Percentiles rank a stretch among this genome's conserved stretches.
These are phyloP conservation scores for Eutypella sp. DNA, from an alignment of 2,329 filamentous ascomycete genomes.

Conservation along the genomic window DNA sequence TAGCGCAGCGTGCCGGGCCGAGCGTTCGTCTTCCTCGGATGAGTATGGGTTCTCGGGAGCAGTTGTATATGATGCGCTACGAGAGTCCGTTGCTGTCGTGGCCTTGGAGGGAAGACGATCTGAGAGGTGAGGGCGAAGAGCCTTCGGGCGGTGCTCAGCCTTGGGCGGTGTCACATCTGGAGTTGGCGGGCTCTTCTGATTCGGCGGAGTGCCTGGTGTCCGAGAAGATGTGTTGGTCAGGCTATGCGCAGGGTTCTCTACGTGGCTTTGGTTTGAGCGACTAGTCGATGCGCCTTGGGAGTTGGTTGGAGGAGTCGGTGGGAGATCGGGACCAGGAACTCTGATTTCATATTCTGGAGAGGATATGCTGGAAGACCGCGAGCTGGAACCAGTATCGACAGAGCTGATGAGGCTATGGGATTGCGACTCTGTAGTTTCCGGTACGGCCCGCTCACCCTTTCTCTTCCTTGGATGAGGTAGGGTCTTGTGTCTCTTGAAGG, in stretches of 20 bases:
- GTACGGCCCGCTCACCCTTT: slow-evolving; percentile 12
- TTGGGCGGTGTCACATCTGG: slow-evolving; percentile 72
- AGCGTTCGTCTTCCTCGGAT: slow-evolving; percentile 51
- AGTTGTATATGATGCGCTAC: slow-evolving; percentile 66
- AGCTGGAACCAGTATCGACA: slow-evolving; percentile 24
- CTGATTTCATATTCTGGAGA: slow-evolving; percentile 39
- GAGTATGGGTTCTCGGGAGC: slow-evolving; percentile 60
- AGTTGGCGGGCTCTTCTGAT: slow-evolving; percentile 65
- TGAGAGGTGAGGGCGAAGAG: slow-evolving; percentile 40
- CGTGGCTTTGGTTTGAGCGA: slow-evolving; percentile 38
- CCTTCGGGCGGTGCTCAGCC: slow-evolving; percentile 36
- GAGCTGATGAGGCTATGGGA: slow-evolving; percentile 17
- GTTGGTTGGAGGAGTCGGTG: slow-evolving; percentile 59
- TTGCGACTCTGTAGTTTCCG: slow-evolving; percentile 8
- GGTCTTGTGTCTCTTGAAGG: slow-evolving; percentile 34
- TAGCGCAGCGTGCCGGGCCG: slow-evolving; percentile 35
- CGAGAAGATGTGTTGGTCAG: slow-evolving; percentile 33
- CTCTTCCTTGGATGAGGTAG: slow-evolving; percentile 31
- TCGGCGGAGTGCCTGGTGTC: slow-evolving; percentile 55
- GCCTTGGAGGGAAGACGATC: slow-evolving; percentile 48
- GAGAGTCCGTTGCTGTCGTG: slow-evolving; percentile 49
- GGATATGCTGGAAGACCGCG: slow-evolving; percentile 33
- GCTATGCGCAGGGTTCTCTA: slow-evolving; percentile 34
- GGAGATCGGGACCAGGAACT: slow-evolving; percentile 42
- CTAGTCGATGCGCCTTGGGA: slow-evolving; percentile 53